Base-by-base conservation (phyloP, 345 rosid species). In the Populus davidiana region DNA sequence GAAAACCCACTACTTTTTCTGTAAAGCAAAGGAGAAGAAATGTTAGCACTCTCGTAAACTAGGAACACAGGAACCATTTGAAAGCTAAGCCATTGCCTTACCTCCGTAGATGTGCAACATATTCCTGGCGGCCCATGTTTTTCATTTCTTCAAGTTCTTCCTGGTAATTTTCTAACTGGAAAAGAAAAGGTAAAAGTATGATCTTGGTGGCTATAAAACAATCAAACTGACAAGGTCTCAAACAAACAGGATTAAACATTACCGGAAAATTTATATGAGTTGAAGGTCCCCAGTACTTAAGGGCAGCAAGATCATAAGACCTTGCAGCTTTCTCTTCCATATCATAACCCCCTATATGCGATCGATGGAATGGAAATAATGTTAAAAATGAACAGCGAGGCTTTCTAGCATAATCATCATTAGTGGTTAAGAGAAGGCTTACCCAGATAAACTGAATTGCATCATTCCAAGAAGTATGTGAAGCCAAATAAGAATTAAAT, bases 1-100 rank as follows among this genome's bases (percentile, higher is more conserved):
- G 99, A 96, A 86, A 96, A 96, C 80, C 99, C 99, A 86, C 98
- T 96, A 77, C 99, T 96, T 80, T 91, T 96, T 81, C 99, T 92
- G 91, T 41, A 75, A 74, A 79, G 5, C 3, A 39, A 77, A 11
- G 8, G 13, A 29, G 49, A 75, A 35, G 29, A 71, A 68, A 69
- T 10, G 47, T 29, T 18, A 43, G 27, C 4, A 31, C n/a, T 17
- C 61, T 52, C 68, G 50, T 13, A 49, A 23, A 69, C 23, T 65
- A 29, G 56, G 66, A 74, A n/a, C 38, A 41, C 38, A 70, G 25
- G 27, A 4, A 59, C 20, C 66, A 56, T 52, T 41, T 52, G 25
- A 38, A 62, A 1, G 20, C 10, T 6, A 47, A 71, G 14, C 20
- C 50, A 41, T 64, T 27, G 29, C 29, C 6, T 75, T 72, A 87